These are phyloP conservation scores for Paramarasmius palmivorus DNA, from an alignment of 1,284 basidiomycete genomes.

Conservation along the genomic window DNA sequence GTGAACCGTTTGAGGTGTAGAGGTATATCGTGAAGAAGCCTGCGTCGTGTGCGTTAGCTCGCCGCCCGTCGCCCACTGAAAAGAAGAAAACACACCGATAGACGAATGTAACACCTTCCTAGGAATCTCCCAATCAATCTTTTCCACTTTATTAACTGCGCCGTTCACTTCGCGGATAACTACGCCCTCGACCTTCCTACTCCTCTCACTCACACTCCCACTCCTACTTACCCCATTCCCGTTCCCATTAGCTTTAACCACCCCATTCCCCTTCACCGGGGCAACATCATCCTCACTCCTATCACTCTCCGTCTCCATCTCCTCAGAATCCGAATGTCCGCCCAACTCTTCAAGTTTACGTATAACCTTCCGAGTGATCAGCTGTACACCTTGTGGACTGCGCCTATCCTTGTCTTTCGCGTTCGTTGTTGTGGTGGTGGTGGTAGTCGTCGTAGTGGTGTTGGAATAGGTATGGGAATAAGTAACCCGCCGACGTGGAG, in stretches of 20 bases:
- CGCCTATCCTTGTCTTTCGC: neutral
- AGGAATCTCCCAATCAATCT: conserved; percentile 81
- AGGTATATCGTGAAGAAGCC: conserved; percentile 86
- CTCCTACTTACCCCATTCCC: conserved; percentile 11
- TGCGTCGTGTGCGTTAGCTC: conserved; percentile 28
- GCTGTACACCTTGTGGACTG: conserved; percentile 37
- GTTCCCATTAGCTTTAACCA: conserved; percentile 22
- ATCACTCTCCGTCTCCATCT: conserved; percentile 24
- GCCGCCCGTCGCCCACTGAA: conserved; percentile 8
- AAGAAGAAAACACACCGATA: conserved; percentile 63
- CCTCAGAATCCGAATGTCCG: conserved; percentile 26
- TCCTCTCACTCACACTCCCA: conserved; percentile 17
- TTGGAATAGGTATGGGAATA: neutral
- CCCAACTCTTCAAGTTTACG: conserved; percentile 42
- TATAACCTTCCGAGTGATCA: conserved; percentile 47
- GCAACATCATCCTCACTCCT: conserved; percentile 15
- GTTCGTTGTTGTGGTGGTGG: neutral
- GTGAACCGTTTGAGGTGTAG: conserved; percentile 58
- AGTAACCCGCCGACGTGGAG: neutral
- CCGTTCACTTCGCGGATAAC: conserved; percentile 3
- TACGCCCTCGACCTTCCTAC: conserved; percentile 2
- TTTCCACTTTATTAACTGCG: too few relatives aligned
- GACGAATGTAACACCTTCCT: conserved; percentile 89
- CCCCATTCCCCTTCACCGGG: conserved; percentile 16
- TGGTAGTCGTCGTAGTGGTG: neutral